These are phyloP conservation scores for Leucoagaricus sp. DNA, from an alignment of 1,284 basidiomycete species.

Conservation along the genomic window DNA sequence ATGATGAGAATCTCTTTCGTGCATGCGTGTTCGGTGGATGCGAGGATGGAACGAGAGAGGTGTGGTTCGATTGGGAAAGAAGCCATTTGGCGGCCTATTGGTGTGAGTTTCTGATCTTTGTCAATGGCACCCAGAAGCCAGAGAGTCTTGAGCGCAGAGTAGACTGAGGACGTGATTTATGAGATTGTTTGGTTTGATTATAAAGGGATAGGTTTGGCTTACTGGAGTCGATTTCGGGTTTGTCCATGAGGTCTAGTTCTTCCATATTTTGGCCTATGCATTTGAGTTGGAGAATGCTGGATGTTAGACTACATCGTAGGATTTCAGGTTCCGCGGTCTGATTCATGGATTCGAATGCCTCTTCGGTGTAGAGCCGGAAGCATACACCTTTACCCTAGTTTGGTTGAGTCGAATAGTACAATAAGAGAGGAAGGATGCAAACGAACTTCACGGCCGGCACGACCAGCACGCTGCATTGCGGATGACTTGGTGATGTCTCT, in stretches of 20 bases:
- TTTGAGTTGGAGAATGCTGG: conserved; percentile 82
- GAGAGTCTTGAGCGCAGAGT: conserved; percentile 73
- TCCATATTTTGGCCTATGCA: conserved; percentile 81
- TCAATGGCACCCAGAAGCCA: conserved; percentile 78
- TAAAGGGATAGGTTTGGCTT: conserved; percentile 27
- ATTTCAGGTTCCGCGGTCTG: conserved; percentile 85
- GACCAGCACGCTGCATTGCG: conserved; percentile 84
- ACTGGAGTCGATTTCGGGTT: conserved; percentile 74
- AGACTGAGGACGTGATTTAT: conserved; percentile 42
- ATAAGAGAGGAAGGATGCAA: not conserved
- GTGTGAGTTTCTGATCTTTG: conserved; percentile 62
- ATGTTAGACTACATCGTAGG: conserved; percentile 80
- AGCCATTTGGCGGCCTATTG: conserved; percentile 78
- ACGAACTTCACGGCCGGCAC: conserved; percentile 85
- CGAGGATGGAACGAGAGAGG: conserved; percentile 76
- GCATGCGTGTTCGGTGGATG: conserved; percentile 72
- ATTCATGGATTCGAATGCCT: conserved; percentile 67
- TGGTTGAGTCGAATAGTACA: not conserved
- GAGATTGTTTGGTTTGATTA: not conserved
- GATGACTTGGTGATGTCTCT: conserved; percentile 88
- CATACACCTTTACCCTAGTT: conserved; percentile 76
- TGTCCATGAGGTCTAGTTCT: conserved; percentile 83
- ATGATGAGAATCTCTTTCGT: conserved; percentile 77
- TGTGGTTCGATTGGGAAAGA: conserved; percentile 83
- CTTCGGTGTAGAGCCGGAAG: conserved; percentile 88